These are phyloP conservation scores for Eutrema yunnanense DNA, from an alignment of 345 rosid genomes.

Conservation along the genomic window DNA sequence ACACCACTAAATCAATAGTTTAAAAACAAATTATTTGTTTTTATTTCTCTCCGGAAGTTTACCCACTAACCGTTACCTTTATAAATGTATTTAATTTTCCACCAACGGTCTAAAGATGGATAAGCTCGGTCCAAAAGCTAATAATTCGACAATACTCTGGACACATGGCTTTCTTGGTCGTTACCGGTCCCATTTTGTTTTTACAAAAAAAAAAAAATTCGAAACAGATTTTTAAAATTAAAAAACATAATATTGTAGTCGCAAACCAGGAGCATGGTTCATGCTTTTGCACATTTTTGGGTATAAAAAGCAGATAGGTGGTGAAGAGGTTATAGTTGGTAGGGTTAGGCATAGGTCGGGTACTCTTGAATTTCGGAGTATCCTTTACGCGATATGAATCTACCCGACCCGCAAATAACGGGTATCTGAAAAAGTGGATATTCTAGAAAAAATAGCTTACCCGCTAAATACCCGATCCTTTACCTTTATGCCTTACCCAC, in stretches of 20 bases:
- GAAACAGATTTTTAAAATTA: background rate
- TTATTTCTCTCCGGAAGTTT: background rate
- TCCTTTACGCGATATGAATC: too few species aligned
- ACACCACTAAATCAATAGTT: background rate
- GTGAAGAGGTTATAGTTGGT: too few species aligned
- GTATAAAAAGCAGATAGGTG: too few species aligned
- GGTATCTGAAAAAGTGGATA: too few species aligned
- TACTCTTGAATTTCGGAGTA: too few species aligned
- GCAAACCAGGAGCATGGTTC: background rate
- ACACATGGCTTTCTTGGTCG: conserved; percentile 24
- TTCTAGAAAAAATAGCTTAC: too few species aligned
- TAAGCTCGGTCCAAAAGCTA: conserved; percentile 30
- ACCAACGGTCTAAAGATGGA: conserved; percentile 20
- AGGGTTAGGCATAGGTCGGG: too few species aligned
- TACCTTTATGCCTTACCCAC: too few species aligned
- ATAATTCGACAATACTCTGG: conserved; percentile 19
- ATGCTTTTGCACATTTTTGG: background rate
- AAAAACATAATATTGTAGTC: background rate
- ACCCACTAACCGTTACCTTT: conserved; percentile 21
- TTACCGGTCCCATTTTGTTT: conserved; percentile 14
- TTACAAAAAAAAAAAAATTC: background rate
- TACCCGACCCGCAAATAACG: too few species aligned
- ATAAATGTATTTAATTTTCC: background rate
- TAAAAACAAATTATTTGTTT: background rate
- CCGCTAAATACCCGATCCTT: too few species aligned